Percentiles rank a stretch among this genome's conserved stretches.
Conservation (phyloP, 176 grass and related monocot genomes). For the Thalia dealbata region DNA sequence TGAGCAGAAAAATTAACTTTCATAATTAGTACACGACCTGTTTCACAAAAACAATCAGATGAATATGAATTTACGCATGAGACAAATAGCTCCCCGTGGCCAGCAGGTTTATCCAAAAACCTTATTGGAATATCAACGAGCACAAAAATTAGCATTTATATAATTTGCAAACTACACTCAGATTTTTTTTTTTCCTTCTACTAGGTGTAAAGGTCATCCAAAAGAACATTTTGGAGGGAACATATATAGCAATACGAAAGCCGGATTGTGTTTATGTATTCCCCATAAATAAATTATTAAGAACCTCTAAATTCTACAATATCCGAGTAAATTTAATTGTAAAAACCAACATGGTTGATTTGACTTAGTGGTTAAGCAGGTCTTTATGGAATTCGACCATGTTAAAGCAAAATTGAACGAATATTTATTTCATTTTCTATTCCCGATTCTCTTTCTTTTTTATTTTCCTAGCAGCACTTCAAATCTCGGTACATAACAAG, state of each 20-base stretch:
- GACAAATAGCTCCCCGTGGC: not conserved
- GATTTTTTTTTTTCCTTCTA: not conserved
- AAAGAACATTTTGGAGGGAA: not conserved
- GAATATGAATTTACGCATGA: not conserved
- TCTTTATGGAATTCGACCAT: too few species aligned
- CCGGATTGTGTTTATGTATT: not conserved
- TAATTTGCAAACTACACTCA: not conserved
- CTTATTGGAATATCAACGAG: not conserved
- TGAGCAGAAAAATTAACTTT: too few species aligned
- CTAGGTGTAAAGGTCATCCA: not conserved
- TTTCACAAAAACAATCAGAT: constrained; percentile 29
- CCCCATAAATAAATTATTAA: not conserved
- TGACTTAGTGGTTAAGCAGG: too few species aligned
- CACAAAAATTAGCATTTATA: not conserved
- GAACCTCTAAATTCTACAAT: too few species aligned
- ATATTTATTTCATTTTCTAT: not conserved
- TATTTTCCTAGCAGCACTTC: not conserved
- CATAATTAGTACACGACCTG: constrained; percentile 88
- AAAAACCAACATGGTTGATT: not conserved
- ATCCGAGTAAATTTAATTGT: not conserved
- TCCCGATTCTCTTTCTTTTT: not conserved
- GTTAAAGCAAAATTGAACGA: too few species aligned
- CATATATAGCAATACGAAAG: not conserved
- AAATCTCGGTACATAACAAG: not conserved
- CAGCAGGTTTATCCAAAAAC: not conserved